A percentile compares a stretch with the other conserved stretches of the same genome.
Conservation (phyloP, 1,284 basidiomycete species). For the Marasmius oreades region DNA sequence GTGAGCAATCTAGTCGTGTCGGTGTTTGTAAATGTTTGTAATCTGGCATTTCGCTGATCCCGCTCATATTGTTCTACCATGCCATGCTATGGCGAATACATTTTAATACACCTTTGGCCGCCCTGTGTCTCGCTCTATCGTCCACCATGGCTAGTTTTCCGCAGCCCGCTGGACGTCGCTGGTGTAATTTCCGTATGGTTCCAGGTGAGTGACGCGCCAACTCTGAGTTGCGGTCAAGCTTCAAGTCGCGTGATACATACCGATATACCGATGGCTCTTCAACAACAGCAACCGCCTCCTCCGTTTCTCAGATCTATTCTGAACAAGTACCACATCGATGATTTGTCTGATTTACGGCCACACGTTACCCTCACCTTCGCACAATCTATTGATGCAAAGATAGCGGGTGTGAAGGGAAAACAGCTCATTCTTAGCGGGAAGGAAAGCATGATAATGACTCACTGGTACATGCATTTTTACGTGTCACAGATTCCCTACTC, state of each 20-base stretch:
- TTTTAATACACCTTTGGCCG: too few species aligned
- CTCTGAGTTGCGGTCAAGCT: too few species aligned
- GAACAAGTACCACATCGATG: constrained; percentile 2
- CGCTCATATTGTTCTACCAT: too few species aligned
- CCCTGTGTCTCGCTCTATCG: background rate
- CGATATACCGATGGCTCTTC: background rate
- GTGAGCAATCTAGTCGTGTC: too few species aligned
- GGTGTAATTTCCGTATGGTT: constrained; percentile 17
- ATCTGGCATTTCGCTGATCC: too few species aligned
- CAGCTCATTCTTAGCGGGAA: constrained; percentile 83
- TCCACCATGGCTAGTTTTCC: constrained; percentile 1
- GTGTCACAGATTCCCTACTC: background rate
- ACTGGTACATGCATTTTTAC: constrained; percentile 62
- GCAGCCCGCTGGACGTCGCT: constrained; percentile 14
- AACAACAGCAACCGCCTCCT: constrained; percentile 3
- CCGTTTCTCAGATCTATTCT: constrained; percentile 9
- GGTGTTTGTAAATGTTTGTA: too few species aligned
- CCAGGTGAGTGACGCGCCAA: constrained; percentile 10
- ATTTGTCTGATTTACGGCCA: constrained; percentile 33
- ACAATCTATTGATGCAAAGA: constrained; percentile 92
- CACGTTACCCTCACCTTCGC: constrained; percentile 90
- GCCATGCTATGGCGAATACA: too few species aligned
- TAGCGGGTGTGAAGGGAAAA: constrained; percentile 71
- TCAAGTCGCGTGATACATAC: too few species aligned
- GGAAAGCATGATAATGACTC: constrained; percentile 94